These are phyloP conservation scores for Trametes meyenii DNA, from an alignment of 768 basidiomycete species.

Conservation along the genomic window DNA sequence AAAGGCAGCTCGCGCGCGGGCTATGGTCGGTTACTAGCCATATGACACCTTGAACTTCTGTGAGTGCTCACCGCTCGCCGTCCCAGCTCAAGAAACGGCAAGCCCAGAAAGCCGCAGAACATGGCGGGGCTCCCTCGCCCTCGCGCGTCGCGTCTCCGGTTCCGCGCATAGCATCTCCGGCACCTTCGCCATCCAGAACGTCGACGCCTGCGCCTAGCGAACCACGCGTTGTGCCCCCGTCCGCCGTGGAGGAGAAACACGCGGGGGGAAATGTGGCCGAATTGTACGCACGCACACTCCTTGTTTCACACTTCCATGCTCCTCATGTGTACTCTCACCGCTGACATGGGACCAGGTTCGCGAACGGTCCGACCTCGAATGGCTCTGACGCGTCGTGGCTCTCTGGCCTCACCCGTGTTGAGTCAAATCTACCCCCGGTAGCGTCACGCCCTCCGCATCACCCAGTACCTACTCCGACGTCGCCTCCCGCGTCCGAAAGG, in stretches of 20 bases:
- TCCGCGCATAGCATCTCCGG: constrained; percentile 44
- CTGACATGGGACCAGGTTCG: constrained; percentile 43
- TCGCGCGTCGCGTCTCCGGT: constrained; percentile 31
- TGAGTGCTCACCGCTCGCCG: constrained; percentile 5
- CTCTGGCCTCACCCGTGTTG: constrained; percentile 54
- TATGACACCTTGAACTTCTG: background rate
- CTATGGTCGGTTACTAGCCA: constrained; percentile 55
- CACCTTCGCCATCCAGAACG: constrained; percentile 47
- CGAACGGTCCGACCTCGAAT: constrained; percentile 36
- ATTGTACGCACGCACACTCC: constrained; percentile 52
- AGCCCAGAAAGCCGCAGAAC: constrained; percentile 61
- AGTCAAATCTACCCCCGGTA: constrained; percentile 31
- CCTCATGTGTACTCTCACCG: background rate
- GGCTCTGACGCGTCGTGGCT: constrained; percentile 56
- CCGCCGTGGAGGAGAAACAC: constrained; percentile 42
- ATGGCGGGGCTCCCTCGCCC: background rate
- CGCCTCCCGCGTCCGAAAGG: constrained; percentile 24
- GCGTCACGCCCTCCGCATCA: constrained; percentile 40
- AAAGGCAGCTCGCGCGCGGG: constrained; percentile 83
- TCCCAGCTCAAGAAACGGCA: constrained; percentile 80
- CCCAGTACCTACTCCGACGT: constrained; percentile 18
- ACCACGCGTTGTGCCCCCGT: constrained; percentile 16
- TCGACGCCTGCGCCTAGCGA: constrained; percentile 34
- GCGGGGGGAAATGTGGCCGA: constrained; percentile 44
- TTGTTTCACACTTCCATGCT: background rate